Conservation (phyloP, 106 monocot species). For the Phalaenopsis aphrodite region DNA sequence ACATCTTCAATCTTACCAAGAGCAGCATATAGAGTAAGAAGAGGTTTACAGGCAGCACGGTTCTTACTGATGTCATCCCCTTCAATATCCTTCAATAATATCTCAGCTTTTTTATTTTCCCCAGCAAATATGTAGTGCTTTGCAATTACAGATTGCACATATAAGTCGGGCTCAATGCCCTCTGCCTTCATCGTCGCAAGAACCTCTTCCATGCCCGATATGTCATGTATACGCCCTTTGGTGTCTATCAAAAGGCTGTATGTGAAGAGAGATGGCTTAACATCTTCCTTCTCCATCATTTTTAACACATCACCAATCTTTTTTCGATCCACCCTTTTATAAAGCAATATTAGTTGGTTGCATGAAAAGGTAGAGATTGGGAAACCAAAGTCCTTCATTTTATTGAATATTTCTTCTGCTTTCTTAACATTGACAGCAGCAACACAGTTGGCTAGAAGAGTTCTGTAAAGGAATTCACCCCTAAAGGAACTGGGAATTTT, state of each 20-base stretch:
- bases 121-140: conserved; percentile 55
- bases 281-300: conserved; percentile 87
- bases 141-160: conserved; percentile 34
- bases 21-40: conserved; percentile 61
- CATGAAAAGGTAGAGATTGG: conserved; percentile 52
- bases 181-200: conserved; percentile 67
- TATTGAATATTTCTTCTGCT: conserved; percentile 77
- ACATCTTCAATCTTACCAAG: conserved; percentile 68
- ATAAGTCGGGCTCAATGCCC: conserved; percentile 49
- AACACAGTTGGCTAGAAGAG: conserved; percentile 72
- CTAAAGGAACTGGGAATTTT: conserved; percentile 55
- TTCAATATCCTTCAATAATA: conserved; percentile 57
- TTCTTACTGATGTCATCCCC: conserved; percentile 48
- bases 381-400: conserved; percentile 53
- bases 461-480: conserved; percentile 58
- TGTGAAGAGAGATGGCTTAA: conserved; percentile 70
- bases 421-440: conserved; percentile 41
- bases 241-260: conserved; percentile 70
- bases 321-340: conserved; percentile 68
- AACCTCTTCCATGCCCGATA: conserved; percentile 70
- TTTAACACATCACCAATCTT: conserved; percentile 71
- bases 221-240: conserved; percentile 63
- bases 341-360: conserved; percentile 83
- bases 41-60: conserved; percentile 28
- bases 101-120: conserved; percentile 44